Evolutionary conservation across 2,329 filamentous ascomycete species (phyloP).

Genomic region (Metarhizium humberi): DNA sequence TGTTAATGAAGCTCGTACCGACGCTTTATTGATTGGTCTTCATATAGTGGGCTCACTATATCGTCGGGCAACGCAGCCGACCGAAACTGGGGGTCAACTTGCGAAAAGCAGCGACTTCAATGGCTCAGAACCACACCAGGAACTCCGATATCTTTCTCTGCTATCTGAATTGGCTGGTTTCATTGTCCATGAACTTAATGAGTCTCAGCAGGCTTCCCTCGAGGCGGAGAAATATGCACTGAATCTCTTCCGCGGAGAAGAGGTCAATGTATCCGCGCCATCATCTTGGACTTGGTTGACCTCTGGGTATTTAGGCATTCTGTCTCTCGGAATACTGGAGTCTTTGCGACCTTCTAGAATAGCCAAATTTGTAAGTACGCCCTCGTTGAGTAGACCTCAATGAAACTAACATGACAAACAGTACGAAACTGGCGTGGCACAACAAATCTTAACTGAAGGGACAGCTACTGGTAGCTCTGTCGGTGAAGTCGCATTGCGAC

Average conservation of each 20-base stretch:
- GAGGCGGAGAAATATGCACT: conserved; percentile 23
- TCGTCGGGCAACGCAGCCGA: conserved; percentile 25
- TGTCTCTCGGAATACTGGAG: conserved; percentile 30
- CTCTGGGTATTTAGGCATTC: conserved; percentile 19
- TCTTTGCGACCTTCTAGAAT: conserved; percentile 24
- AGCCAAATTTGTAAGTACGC: conserved; percentile 22
- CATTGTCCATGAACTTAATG: conserved; percentile 25
- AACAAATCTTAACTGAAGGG: conserved; percentile 23
- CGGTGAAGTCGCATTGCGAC: conserved; percentile 10
- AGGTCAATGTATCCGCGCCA: neutral
- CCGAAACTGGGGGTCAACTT: conserved; percentile 13
- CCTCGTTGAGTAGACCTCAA: neutral
- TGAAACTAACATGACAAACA: conserved; percentile 12
- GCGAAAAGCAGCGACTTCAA: conserved; percentile 23
- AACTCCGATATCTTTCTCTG: conserved; percentile 26
- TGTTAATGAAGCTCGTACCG: conserved; percentile 20
- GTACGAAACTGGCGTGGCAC: conserved; percentile 26
- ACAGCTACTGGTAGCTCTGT: conserved; percentile 7
- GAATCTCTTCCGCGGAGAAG: conserved; percentile 27
- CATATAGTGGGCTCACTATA: conserved; percentile 31
- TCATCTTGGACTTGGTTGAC: conserved; percentile 23
- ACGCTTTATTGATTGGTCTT: conserved; percentile 30
- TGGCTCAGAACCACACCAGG: conserved; percentile 15
- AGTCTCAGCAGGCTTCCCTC: conserved; percentile 25
- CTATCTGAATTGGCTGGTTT: conserved; percentile 27